Evolutionary conservation across 2,329 filamentous ascomycete genomes (phyloP), one percentile per base, ranked within the genome.

Genomic region (Penicillium rolfsii): DNA sequence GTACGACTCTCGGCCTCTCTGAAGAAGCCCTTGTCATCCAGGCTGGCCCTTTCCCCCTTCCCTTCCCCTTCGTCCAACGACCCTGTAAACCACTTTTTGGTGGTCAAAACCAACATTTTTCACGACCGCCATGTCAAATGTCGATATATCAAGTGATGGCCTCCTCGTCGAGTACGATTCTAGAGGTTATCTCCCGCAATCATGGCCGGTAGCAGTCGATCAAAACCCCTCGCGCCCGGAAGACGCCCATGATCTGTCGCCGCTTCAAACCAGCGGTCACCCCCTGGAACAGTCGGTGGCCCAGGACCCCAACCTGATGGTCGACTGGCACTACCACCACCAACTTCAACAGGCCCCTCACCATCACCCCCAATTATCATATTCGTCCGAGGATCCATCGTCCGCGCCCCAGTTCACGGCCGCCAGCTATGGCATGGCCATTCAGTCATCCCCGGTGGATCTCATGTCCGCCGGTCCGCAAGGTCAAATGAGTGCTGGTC

Each of bases 401-500:
- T 76, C 88, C 68, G 82, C 74, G 55, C 71, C 76, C 71, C 85
- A 84, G 71, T 81, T 83, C 61, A 83, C 80, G 58, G 77, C 84
- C 36, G 81, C 88, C 60, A 86, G 86, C 64, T 89, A 89, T 71
- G 75, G 71, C 48, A 75, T 81, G 63, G 70, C 77, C 38, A 67
- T 81, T 61, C 78, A 80, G 50, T 73, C 77, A 19, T 77, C 79
- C 3, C 76, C 81, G 84, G 63, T 87, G 83, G 57, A 82, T 82
- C 73, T 72, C 81, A 78, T 84, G 66, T 76, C 87, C 22, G 26
- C 52, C 7, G 85, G 86, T 7, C 77, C 80, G 7, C 89, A 91
- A 70, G 84, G 85, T 36, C 82, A 86, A 41, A 80, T 91, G 62
- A 87, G 87, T 64, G 80, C 86, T 16, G 75, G 77, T 64, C 82